phyloP scores from a whole-genome alignment of 108 stramenopile species.

The Nannochloropsis oceanica region DNA sequence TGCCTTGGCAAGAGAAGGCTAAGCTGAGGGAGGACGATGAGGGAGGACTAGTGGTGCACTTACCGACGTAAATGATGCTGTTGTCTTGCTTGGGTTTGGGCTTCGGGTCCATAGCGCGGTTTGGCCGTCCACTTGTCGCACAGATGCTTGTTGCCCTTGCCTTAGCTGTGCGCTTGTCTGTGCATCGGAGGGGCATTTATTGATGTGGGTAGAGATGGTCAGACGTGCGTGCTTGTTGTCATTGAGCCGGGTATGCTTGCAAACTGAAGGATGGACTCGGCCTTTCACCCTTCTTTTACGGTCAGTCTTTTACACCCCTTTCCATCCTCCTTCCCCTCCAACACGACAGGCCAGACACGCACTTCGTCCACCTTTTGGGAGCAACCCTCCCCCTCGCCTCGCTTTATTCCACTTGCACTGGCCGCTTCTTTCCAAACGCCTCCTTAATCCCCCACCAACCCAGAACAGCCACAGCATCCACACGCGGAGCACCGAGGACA shows the following conservation, averaged over 20 bases:
- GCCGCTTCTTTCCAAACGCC: background rate
- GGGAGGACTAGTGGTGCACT: background rate
- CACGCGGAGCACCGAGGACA: background rate
- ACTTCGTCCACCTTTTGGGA: background rate
- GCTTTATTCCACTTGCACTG: background rate
- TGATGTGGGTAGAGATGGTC: background rate
- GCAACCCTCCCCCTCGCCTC: background rate
- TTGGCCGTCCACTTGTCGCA: background rate
- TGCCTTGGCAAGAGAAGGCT: no score
- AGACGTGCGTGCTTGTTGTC: background rate
- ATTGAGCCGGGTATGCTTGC: background rate
- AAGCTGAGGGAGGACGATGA: conserved; percentile 27
- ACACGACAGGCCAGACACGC: no score
- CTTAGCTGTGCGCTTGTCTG: background rate
- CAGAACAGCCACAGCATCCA: no score
- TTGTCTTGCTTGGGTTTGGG: background rate
- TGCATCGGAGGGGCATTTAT: background rate
- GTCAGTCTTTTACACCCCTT: no score
- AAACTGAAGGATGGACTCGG: background rate
- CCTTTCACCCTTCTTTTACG: background rate
- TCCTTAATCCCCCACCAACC: background rate
- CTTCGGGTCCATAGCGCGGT: background rate
- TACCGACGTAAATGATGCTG: conserved; percentile 5
- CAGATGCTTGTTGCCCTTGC: background rate
- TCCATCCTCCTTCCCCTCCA: no score